These are phyloP conservation scores for Malassezia nana DNA, from an alignment of 1,284 basidiomycete species.

Conservation along the genomic window DNA sequence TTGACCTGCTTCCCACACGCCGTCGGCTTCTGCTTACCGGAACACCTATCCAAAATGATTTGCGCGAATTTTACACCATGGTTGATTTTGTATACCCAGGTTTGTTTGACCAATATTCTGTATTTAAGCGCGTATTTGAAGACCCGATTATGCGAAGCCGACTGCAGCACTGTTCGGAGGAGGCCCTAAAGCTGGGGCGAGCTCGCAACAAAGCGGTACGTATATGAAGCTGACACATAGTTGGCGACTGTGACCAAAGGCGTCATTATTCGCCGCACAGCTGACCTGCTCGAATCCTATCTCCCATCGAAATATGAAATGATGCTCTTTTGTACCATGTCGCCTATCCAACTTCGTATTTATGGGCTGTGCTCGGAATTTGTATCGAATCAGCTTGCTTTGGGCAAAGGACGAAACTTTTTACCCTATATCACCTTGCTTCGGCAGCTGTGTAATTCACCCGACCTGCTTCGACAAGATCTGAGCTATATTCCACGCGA, in stretches of 20 bases:
- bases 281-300: conserved; percentile 64
- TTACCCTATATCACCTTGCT: conserved; percentile 43
- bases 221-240: neutral
- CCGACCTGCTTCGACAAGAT: conserved; percentile 60
- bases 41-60: conserved; percentile 89
- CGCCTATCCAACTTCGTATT: conserved; percentile 63
- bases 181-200: conserved; percentile 66
- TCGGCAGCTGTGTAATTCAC: conserved; percentile 86
- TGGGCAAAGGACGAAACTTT: conserved; percentile 26
- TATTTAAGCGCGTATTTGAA: conserved; percentile 61
- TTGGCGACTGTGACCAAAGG: conserved; percentile 66
- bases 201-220: conserved; percentile 46
- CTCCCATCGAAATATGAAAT: conserved; percentile 77
- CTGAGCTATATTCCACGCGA: neutral
- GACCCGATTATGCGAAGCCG: conserved; percentile 78
- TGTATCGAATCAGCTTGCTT: conserved; percentile 24
- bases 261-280: conserved; percentile 75
- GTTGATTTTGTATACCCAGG: conserved; percentile 89
- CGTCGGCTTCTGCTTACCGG: conserved; percentile 71
- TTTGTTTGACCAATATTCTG: conserved; percentile 54
- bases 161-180: conserved; percentile 61
- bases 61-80: conserved; percentile 93
- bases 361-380: conserved; percentile 58
- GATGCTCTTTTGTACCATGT: conserved; percentile 20
- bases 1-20: conserved; percentile 65